A percentile compares a stretch with the other conserved stretches of the same genome.
phyloP scores from a whole-genome alignment of 2,329 filamentous ascomycete species.

The Fusarium pseudoanthophilum region DNA sequence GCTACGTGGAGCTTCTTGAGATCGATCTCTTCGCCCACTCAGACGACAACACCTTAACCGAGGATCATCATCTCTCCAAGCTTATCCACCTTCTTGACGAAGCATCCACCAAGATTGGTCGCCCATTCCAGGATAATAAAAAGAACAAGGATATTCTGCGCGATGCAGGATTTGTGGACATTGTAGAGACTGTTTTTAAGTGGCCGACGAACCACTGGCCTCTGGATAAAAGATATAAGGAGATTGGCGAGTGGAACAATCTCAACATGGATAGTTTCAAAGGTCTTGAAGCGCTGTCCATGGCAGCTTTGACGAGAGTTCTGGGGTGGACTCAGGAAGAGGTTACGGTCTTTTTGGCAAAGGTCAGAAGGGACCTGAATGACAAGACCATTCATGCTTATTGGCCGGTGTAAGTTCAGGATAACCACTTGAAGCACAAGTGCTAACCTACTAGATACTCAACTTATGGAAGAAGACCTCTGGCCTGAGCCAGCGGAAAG shows the following conservation, averaged over 20 bases:
- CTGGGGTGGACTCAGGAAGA: constrained; percentile 25
- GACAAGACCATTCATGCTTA: constrained; percentile 33
- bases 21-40: constrained; percentile 27
- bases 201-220: constrained; percentile 37
- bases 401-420: constrained; percentile 26
- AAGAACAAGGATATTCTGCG: constrained; percentile 27
- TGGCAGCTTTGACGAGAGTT: constrained; percentile 21
- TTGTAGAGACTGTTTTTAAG: constrained; percentile 30
- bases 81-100: constrained; percentile 14
- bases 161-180: constrained; percentile 18
- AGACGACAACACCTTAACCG: constrained; percentile 13
- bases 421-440: rapidly evolving
- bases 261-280: constrained; percentile 25
- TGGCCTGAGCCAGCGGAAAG: neutral
- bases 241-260: constrained; percentile 29
- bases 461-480: constrained; percentile 6
- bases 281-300: constrained; percentile 22
- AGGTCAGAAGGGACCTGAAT: constrained; percentile 28
- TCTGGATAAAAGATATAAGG: constrained; percentile 24
- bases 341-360: constrained; percentile 11
- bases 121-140: constrained; percentile 28
- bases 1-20: constrained; percentile 30
- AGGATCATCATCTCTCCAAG: constrained; percentile 12
- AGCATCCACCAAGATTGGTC: constrained; percentile 22
- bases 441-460: constrained; percentile 14